These are phyloP conservation scores for Suillus variegatus DNA, from an alignment of 768 basidiomycete species.

Conservation along the genomic window DNA sequence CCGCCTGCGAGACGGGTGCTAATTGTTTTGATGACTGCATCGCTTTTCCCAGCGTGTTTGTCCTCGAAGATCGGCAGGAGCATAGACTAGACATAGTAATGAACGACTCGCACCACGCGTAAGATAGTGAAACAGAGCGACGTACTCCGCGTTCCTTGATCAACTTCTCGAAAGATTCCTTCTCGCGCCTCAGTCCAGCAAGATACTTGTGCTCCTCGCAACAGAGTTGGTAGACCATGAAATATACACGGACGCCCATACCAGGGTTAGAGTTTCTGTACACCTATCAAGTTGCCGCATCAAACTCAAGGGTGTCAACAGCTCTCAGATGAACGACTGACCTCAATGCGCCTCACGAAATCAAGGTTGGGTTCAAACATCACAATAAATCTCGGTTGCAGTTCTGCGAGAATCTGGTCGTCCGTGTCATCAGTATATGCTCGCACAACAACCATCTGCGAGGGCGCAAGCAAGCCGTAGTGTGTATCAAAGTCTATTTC, in stretches of 20 bases:
- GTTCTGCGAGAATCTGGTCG: conserved; percentile 82
- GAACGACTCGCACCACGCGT: background rate
- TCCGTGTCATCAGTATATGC: conserved; percentile 93
- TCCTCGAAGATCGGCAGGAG: conserved; percentile 80
- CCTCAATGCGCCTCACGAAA: conserved; percentile 91
- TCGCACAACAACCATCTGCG: conserved; percentile 82
- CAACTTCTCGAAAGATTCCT: conserved; percentile 88
- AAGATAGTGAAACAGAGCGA: conserved; percentile 15
- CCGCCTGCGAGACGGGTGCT: conserved; percentile 88
- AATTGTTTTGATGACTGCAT: conserved; percentile 76
- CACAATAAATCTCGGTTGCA: conserved; percentile 89
- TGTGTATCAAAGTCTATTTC: conserved; percentile 67
- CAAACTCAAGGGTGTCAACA: background rate
- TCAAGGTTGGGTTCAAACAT: conserved; percentile 96
- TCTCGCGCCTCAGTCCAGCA: conserved; percentile 84
- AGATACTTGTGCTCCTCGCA: conserved; percentile 97
- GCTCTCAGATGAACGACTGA: conserved; percentile 32
- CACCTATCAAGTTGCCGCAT: conserved; percentile 49
- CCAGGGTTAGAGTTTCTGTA: conserved; percentile 86
- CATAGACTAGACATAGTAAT: conserved; percentile 66
- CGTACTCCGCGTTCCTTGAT: conserved; percentile 91
- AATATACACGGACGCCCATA: conserved; percentile 85
- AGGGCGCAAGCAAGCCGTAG: conserved; percentile 78
- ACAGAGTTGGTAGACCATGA: conserved; percentile 89
- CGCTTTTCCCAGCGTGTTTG: conserved; percentile 42